phyloP scores from a whole-genome alignment of 2,329 filamentous ascomycete species.

The Curvularia sp. region DNA sequence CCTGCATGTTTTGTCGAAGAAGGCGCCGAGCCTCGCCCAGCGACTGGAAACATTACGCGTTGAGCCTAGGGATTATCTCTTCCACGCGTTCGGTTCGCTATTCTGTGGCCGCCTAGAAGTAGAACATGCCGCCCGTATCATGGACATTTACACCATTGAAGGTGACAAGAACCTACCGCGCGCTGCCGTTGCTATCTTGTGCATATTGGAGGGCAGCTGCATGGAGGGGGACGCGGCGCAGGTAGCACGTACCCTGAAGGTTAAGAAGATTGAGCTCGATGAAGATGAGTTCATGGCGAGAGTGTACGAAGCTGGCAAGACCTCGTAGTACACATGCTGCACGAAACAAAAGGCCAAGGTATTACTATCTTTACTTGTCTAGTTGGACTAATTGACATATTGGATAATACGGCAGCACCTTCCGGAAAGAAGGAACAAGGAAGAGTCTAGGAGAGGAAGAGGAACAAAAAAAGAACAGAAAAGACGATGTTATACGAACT shows the following conservation, averaged over 20 bases:
- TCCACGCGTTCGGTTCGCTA: constrained; percentile 67
- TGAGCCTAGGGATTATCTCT: constrained; percentile 60
- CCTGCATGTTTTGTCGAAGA: constrained; percentile 69
- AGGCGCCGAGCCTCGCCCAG: constrained; percentile 67
- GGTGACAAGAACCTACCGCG: constrained; percentile 75
- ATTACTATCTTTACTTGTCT: neutral
- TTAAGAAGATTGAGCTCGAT: constrained; percentile 26
- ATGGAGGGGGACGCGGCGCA: constrained; percentile 44
- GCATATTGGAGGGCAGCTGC: constrained; percentile 56
- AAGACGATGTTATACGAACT: constrained; percentile 16
- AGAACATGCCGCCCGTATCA: constrained; percentile 74
- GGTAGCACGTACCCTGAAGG: constrained; percentile 27
- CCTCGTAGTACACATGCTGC: constrained; percentile 6
- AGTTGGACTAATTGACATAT: neutral
- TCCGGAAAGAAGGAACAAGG: neutral
- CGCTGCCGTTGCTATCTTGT: constrained; percentile 72
- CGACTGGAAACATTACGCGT: constrained; percentile 61
- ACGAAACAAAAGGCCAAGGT: neutral
- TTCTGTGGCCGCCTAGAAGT: constrained; percentile 68
- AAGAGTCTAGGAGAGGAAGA: neutral
- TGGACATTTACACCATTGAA: constrained; percentile 85
- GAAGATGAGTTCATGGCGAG: constrained; percentile 44
- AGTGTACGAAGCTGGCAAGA: constrained; percentile 48
- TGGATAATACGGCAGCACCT: neutral
- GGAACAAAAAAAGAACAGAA: neutral